Evolutionary conservation across 495 filamentous ascomycete species (phyloP), one percentile per base, ranked within the genome.

Genomic region (Thermochaetoides thermophila): DNA sequence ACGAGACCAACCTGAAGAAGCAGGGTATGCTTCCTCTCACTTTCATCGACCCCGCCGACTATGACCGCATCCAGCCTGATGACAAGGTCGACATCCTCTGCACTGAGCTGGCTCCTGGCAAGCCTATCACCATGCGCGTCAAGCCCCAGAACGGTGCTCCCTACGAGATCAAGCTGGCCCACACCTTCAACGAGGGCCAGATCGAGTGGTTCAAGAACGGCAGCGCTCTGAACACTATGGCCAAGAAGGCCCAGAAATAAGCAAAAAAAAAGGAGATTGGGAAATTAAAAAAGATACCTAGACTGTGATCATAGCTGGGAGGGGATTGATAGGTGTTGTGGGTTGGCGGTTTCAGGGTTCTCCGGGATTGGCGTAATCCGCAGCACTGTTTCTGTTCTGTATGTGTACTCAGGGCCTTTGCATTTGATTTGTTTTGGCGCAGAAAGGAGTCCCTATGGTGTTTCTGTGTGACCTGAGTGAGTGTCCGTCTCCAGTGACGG

Each of bases 1-100:
- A 97, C 73, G 89, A 97, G 70, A 97, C 89, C 67, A 97, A 97
- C 73, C 64, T 97, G 67, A 97, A 97, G 83, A 97, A 97, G 78
- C 89, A 97, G 73, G 89, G 89, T 66, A 89, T 97, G 84, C 82
- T 97, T 64, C 89, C 89, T 50, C 71, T 97, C 31, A 94, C 85
- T 45, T 97, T 97, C 65, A 55, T 73, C 33, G 76, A 95, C 52
- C 89, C 91, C 17, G 91, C 76, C 54, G 89, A 97, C 61, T 97
- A 97, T 61, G 89, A 97, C 58, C 89, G 81, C 69, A 92, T 97
- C 64, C 69, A 80, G 52, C 82, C 84, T 42, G 76, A 85, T 18
- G 91, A 94, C 71, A 86, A 77, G 62, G 74, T 94, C 45, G 82
- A 92, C 55, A 65, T 97, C 16, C 56, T 84, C 54, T 84, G 76